A percentile compares a stretch with the other conserved stretches of the same genome.
Conservation (phyloP, 768 basidiomycete genomes). For the Lyophyllum semitale region DNA sequence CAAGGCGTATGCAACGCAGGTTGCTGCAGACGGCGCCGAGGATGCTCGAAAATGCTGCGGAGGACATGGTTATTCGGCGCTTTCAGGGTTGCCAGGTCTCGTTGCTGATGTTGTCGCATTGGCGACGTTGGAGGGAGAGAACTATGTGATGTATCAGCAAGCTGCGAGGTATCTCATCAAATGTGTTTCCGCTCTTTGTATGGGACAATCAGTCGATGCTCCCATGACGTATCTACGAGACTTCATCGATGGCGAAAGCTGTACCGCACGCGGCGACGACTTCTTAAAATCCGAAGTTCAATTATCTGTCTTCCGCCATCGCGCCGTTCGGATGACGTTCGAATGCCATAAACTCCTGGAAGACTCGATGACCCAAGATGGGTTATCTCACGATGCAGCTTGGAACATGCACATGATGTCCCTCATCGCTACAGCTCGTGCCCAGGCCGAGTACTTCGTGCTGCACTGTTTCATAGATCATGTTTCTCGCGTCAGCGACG, state of each 20-base stretch:
- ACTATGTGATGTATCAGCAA: constrained; percentile 30
- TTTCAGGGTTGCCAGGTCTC: constrained; percentile 24
- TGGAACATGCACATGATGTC: constrained; percentile 29
- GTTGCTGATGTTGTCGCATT: constrained; percentile 17
- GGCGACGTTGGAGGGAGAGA: constrained; percentile 26
- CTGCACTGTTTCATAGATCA: constrained; percentile 20
- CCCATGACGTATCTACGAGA: constrained; percentile 12
- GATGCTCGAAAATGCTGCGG: constrained; percentile 28
- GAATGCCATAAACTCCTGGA: constrained; percentile 15
- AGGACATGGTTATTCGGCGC: constrained; percentile 23
- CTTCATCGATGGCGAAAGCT: neutral
- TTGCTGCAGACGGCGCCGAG: constrained; percentile 23
- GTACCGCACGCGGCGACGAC: constrained; percentile 5
- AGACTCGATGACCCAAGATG: constrained; percentile 5
- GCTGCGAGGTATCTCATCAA: constrained; percentile 27
- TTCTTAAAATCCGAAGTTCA: constrained; percentile 17
- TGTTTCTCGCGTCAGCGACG: constrained; percentile 5
- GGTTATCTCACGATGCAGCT: constrained; percentile 13
- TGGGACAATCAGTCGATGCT: neutral
- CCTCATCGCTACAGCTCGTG: constrained; percentile 23
- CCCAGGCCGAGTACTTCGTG: constrained; percentile 23
- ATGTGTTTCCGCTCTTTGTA: constrained; percentile 5
- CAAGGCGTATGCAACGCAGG: constrained; percentile 27
- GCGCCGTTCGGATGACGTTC: constrained; percentile 19
- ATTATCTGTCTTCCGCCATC: constrained; percentile 21